Conservation (phyloP, 148 eudicot genomes). For the Suaeda aralocaspica region DNA sequence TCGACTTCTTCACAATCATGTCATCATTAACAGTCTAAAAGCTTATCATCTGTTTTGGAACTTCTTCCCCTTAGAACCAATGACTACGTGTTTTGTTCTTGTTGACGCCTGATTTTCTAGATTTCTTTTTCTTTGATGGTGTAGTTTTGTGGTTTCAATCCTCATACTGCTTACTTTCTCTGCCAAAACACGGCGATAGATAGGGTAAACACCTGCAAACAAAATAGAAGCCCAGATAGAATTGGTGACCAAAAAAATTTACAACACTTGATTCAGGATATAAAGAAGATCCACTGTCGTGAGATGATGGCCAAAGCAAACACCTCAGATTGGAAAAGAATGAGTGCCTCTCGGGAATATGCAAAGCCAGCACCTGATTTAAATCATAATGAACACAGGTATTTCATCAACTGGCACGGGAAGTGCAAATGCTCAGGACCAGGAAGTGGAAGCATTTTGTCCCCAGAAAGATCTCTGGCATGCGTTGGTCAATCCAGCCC, state of each 20-base stretch:
- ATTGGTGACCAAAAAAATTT: conserved; percentile 23
- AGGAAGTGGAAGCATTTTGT: conserved; percentile 35
- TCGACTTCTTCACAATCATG: conserved; percentile 24
- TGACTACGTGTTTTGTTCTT: conserved; percentile 27
- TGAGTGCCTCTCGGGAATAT: conserved; percentile 17
- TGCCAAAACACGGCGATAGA: conserved; percentile 24
- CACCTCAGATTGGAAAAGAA: conserved; percentile 16
- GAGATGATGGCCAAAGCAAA: conserved; percentile 25
- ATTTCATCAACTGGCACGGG: conserved; percentile 15
- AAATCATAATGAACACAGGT: conserved; percentile 20
- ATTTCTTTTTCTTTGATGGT: conserved; percentile 59
- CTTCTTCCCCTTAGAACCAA: conserved; percentile 20
- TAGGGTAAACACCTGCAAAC: conserved; percentile 24
- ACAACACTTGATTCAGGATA: conserved; percentile 12
- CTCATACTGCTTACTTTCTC: conserved; percentile 22
- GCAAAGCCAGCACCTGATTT: conserved; percentile 19
- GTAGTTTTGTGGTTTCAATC: conserved; percentile 33
- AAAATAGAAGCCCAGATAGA: conserved; percentile 21
- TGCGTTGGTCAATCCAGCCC: conserved; percentile 14
- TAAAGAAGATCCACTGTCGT: neutral
- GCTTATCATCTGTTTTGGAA: conserved; percentile 22
- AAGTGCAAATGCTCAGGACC: conserved; percentile 17
- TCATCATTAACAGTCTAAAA: neutral
- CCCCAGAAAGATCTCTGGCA: conserved; percentile 36
- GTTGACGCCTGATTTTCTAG: conserved; percentile 47